Percentiles rank a stretch among this genome's conserved stretches.
Evolutionary conservation across 306 rosid genomes (phyloP).

Genomic region (Vigna angularis): DNA sequence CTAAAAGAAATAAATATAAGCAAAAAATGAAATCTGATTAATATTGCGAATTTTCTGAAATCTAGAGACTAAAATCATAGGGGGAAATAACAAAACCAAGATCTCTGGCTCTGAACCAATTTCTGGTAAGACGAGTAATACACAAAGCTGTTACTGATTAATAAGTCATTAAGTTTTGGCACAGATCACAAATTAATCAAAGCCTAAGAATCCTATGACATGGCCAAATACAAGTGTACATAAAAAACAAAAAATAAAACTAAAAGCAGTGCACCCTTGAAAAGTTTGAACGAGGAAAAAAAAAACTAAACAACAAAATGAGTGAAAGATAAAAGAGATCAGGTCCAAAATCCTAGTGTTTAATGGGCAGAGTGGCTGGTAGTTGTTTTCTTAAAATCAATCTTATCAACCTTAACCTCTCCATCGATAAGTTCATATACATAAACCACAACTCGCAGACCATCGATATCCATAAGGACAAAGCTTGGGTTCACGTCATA

Average conservation of each 20-base stretch:
- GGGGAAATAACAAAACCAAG: too few species aligned
- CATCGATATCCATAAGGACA: slow-evolving; percentile 97
- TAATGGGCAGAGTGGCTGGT: slow-evolving; percentile 69
- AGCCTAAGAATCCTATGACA: slow-evolving; percentile 34
- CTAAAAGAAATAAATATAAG: too few species aligned
- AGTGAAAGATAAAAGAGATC: slow-evolving; percentile 14
- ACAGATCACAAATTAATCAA: slow-evolving; percentile 37
- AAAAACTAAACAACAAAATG: slow-evolving; percentile 29
- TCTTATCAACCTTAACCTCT: slow-evolving; percentile 99
- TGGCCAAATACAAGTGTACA: slow-evolving; percentile 42
- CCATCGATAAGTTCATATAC: slow-evolving; percentile 97
- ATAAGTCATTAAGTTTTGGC: slow-evolving; percentile 26
- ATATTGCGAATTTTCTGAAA: too few species aligned
- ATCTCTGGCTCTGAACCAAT: neutral
- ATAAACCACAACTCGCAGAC: slow-evolving; percentile 95
- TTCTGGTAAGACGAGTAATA: neutral
- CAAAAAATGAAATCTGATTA: too few species aligned
- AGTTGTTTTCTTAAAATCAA: slow-evolving; percentile 96
- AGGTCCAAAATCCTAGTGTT: slow-evolving; percentile 42
- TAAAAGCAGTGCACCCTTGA: slow-evolving; percentile 14
- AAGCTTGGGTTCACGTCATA: slow-evolving; percentile 98
- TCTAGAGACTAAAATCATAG: too few species aligned
- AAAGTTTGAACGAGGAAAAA: slow-evolving; percentile 28
- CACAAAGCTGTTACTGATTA: slow-evolving; percentile 19
- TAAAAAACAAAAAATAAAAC: slow-evolving; percentile 35